These are phyloP conservation scores for Suillus spraguei DNA, from an alignment of 768 basidiomycete genomes.

Conservation along the genomic window DNA sequence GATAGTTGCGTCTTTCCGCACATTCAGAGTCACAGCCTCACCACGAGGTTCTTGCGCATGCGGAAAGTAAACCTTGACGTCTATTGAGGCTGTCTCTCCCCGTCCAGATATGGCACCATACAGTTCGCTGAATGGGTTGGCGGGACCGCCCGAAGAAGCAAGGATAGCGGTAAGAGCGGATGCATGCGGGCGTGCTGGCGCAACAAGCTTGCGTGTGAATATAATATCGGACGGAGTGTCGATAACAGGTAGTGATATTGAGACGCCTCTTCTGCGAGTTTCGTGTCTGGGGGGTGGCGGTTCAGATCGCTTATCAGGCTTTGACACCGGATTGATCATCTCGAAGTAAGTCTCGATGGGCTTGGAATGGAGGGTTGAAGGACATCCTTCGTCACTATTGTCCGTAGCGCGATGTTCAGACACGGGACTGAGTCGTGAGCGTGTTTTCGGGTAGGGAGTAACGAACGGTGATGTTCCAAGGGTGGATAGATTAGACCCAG, in stretches of 20 bases:
- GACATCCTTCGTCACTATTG: conserved; percentile 28
- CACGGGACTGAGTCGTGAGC: conserved; percentile 64
- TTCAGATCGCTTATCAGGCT: conserved; percentile 23
- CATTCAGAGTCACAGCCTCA: conserved; percentile 69
- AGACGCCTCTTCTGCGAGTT: conserved; percentile 31
- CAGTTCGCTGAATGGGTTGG: conserved; percentile 87
- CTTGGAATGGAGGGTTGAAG: conserved; percentile 24
- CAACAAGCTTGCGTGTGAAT: conserved; percentile 57
- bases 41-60: conserved; percentile 63
- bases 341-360: conserved; percentile 52
- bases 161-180: conserved; percentile 80
- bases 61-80: conserved; percentile 85
- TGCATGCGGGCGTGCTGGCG: conserved; percentile 42
- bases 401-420: conserved; percentile 49
- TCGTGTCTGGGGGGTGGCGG: conserved; percentile 26
- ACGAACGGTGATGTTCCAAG: conserved; percentile 50
- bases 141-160: conserved; percentile 57
- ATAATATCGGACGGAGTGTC: conserved; percentile 32
- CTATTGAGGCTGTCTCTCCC: conserved; percentile 60
- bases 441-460: conserved; percentile 36
- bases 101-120: conserved; percentile 88
- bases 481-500: conserved; percentile 57
- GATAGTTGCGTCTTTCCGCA: conserved; percentile 85
- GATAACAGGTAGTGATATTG: conserved; percentile 27
- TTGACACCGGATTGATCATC: conserved; percentile 48